Evolutionary conservation across 805 yeast genomes (phyloP), one percentile per base, ranked within the genome.

Genomic region (Saccharomyces mikatae): DNA sequence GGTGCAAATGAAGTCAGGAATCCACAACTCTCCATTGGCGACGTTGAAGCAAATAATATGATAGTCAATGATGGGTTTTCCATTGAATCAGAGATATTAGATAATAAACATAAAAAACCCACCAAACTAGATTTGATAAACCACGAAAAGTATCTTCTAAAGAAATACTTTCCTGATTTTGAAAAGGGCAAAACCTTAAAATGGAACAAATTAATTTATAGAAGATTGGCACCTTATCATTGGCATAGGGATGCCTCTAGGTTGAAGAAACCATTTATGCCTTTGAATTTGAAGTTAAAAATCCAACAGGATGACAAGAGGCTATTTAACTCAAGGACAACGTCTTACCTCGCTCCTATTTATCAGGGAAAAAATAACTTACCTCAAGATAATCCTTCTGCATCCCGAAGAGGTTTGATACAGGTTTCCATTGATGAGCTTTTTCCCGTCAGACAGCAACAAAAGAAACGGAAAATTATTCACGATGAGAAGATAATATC

Each of bases 151-250:
- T 63, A 66, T 54, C 53, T 76, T n/a, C 66, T 83, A 31, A 69
- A 72, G 47, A 71, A 76, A 30, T 78, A 79, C 61, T 83, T 75
- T 61, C 88, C 89, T 0, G 72, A 75, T 10, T 83, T 80, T 61
- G 72, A 74, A 28, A 69, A 67, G 46, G 78, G 79, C 10, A 76
- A 74, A 61, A 76, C 80, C 1, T 70, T 81, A 58, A 80, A 79
- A 61, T 76, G 81, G 74, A 84, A 82, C 60, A 69, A 73, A n/a
- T 66, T 81, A 49, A 77, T 80, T 44, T 83, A 85, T 3, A 65
- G 68, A 30, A 69, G 73, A 1, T 80, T 82, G 4, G 67, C 69
- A 8, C 75, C 76, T 51, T 83, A 76, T 59, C 70, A 69, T n/a
- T 81, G 77, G 68, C 78, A 78, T 21, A 41, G 52, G 21, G 53